These are phyloP conservation scores for Ogataea zsoltii DNA, from an alignment of 805 yeast species.

Conservation along the genomic window DNA sequence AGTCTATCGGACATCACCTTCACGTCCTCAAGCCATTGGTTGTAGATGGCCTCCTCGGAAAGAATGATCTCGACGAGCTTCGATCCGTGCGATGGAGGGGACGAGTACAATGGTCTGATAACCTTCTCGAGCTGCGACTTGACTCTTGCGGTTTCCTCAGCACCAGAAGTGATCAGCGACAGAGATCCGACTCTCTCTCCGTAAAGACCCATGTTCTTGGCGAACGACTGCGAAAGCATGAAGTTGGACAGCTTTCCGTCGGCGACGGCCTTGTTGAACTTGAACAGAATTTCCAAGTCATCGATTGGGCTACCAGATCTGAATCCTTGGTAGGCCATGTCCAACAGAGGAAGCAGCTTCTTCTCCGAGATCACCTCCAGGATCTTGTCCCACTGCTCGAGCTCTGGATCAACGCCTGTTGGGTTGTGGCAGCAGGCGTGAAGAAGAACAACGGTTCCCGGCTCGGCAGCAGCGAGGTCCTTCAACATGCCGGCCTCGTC, in stretches of 20 bases:
- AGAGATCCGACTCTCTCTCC: conserved; percentile 94
- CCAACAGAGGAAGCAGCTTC: conserved; percentile 76
- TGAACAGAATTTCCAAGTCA: conserved; percentile 57
- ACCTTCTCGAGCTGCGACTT: conserved; percentile 74
- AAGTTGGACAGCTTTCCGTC: conserved; percentile 50
- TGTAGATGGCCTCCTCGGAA: conserved; percentile 54
- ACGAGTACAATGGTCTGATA: conserved; percentile 85
- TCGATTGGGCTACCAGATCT: conserved; percentile 79
- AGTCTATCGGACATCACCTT: conserved; percentile 77
- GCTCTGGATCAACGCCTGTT: conserved; percentile 89
- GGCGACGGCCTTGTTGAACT: conserved; percentile 43
- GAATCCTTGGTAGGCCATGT: conserved; percentile 95
- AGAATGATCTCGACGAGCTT: conserved; percentile 81
- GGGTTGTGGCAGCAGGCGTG: conserved; percentile 99
- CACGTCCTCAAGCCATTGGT: conserved; percentile 83
- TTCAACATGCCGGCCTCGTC: conserved; percentile 63
- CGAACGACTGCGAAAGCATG: conserved; percentile 84
- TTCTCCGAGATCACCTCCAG: conserved; percentile 59
- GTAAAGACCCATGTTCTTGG: conserved; percentile 92
- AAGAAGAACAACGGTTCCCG: conserved; percentile 67
- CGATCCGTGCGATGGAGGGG: conserved; percentile 95
- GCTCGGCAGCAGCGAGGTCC: conserved; percentile 55
- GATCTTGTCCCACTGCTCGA: conserved; percentile 77
- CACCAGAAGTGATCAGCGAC: conserved; percentile 57
- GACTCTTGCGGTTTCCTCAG: conserved; percentile 49